Evolutionary conservation across 352 stramenopile genomes (phyloP), one percentile per base, ranked within the genome.

Genomic region (Phytopythium sindhum): DNA sequence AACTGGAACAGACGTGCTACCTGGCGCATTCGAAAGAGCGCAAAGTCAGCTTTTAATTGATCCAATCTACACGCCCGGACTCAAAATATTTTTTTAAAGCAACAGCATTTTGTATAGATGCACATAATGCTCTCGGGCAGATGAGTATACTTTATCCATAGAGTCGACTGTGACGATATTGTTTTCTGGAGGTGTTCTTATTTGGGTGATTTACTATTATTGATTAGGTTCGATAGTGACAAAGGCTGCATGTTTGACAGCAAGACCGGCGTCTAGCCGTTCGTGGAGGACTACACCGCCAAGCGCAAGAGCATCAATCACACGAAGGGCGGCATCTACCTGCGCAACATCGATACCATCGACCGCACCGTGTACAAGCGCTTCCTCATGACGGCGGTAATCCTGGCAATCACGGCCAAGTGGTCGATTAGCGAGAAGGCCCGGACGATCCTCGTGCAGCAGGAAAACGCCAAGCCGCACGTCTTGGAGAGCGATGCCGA

Each of bases 391-490:
- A 56, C n/a, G 2, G 33, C 47, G 44, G 67, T 74, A 14, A 58
- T 70, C 33, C 59, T 63, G 17, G 54, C 63, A 7, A 74, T 70
- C 53, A 67, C 65, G 63, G 44, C n/a, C 8, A 57, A 64, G 26
- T 70, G 60, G 47, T 45, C 59, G 24, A 44, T 45, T 4, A 50
- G 29, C 5, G 50, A 64, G 4, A 63, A 57, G 55, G 6, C 23
- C n/a, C 51, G 50, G 29, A 55, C 47, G 12, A 70, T 67, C 48
- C 57, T 44, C 39, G 60, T 74, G 28, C 64, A 71, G 42, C 64
- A 71, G 44, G 68, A 74, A 28, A 74, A 74, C 37, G 60, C 60
- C 1, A 65, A 47, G 7, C 56, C 57, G 6, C 61, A 74, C 57
- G 15, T 62, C 17, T 17, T 33, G 0, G 26, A 54, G 4, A 17